Evolutionary conservation across 2,329 filamentous ascomycete genomes (phyloP), one percentile per base, ranked within the genome.

Genomic region (Teratosphaeria gauchensis): DNA sequence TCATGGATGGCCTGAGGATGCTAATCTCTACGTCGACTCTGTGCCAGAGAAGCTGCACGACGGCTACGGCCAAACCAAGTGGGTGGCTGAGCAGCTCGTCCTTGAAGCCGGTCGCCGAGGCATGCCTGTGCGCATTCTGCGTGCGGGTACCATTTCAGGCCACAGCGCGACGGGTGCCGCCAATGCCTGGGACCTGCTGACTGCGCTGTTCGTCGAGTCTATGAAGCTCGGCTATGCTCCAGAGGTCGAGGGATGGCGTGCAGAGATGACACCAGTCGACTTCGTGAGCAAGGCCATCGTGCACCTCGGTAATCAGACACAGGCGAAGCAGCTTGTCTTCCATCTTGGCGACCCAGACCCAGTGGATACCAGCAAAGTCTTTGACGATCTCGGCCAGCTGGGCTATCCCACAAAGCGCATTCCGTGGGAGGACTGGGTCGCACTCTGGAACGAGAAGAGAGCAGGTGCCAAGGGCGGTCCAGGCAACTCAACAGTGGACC

Each of bases 231-330:
- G 88, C 5, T 82, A 82, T 64, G 82, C 82, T 1, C 88, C 89
- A 0, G 80, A 88, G 56, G 84, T 91, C 3, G 80, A 86, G 55
- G 84, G 84, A 51, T 92, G 89, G 89, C 83, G 85, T 55, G 82
- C 87, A 1, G 89, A 92, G 74, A 92, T 92, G 88, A 91, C 89
- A 0, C 88, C 89, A 0, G 89, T 90, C 14, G 88, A 92, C 72
- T 91, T 89, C 66, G 87, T 91, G 59, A 88, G 85, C 73, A 84
- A 84, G 62, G 84, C 87, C 3, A 89, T 92, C 63, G 76, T 88
- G 28, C 83, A 87, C 19, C 80, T 92, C 21, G 81, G 85, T 48
- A 84, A 86, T 64, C 80, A 89, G 59, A 80, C 76, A 0, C 78
- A 85, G 38, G 77, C 79, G 1, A 78, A 84, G 9, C 86, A 89